Conservation (phyloP, 768 basidiomycete species). For the Boletus insuetus region DNA sequence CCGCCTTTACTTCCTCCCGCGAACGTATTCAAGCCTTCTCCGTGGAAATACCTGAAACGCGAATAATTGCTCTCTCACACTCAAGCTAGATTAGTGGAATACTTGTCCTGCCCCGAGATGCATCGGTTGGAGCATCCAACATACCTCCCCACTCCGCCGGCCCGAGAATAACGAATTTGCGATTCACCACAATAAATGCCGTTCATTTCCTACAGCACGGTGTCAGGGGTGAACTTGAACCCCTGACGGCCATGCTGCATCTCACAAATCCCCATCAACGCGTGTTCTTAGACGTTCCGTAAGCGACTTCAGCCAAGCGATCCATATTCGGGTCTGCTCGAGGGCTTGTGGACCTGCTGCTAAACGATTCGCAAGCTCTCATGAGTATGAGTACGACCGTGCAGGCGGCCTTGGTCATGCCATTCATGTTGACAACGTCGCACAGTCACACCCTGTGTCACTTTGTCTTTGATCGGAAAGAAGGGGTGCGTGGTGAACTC, state of each 20-base stretch:
- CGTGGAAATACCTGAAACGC: neutral
- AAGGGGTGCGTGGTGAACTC: constrained; percentile 12
- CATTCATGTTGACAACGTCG: neutral
- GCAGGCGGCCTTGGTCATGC: neutral
- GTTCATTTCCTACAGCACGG: constrained; percentile 22
- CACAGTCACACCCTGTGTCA: neutral
- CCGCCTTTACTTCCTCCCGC: constrained; percentile 15
- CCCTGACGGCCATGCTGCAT: constrained; percentile 25
- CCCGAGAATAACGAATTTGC: constrained; percentile 12
- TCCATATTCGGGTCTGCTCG: neutral
- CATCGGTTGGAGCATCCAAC: neutral
- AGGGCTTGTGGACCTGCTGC: neutral
- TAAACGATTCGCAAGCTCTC: neutral
- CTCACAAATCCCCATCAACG: constrained; percentile 20
- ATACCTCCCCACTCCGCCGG: constrained; percentile 11
- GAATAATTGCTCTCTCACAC: neutral
- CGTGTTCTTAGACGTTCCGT: constrained; percentile 12
- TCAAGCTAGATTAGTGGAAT: neutral
- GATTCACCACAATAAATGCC: constrained; percentile 22
- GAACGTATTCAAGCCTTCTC: constrained; percentile 7
- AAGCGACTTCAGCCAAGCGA: constrained; percentile 4
- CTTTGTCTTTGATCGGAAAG: neutral
- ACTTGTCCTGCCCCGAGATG: neutral
- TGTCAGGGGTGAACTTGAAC: constrained; percentile 13
- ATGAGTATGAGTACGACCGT: too few species aligned